A percentile compares a stretch with the other conserved stretches of the same genome.
Conservation (phyloP, 1,139 yeast species). For the Taiozyma sp. region DNA sequence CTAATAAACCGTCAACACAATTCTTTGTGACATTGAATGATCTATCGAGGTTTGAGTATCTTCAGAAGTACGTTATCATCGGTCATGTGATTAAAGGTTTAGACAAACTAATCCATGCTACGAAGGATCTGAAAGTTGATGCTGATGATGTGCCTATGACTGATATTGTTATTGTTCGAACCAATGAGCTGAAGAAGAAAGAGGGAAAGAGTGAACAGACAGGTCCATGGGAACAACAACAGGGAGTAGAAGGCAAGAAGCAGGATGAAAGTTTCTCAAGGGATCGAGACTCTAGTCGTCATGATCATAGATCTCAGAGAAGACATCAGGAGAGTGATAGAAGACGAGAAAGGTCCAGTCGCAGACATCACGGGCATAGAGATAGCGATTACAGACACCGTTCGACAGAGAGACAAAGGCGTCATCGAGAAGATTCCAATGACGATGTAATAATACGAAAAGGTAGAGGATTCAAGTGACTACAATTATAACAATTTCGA, state of each 20-base stretch:
- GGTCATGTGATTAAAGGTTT: not conserved
- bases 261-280: not conserved
- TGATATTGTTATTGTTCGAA: not conserved
- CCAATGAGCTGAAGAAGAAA: not conserved
- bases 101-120: not conserved
- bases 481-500: not conserved
- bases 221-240: not conserved
- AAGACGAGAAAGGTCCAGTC: not conserved
- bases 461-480: slow-evolving; percentile 3
- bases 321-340: not conserved
- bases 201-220: not conserved
- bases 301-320: not conserved
- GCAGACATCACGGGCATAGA: not conserved
- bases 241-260: not conserved
- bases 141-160: not conserved
- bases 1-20: not conserved
- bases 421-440: not conserved
- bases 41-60: not conserved
- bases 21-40: slow-evolving; percentile 3
- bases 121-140: not conserved
- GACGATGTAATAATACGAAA: not conserved
- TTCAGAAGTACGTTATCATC: not conserved
- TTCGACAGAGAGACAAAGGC: not conserved
- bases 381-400: not conserved
- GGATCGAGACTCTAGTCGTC: not conserved